Percentiles rank a stretch among this genome's conserved stretches.
phyloP scores from a whole-genome alignment of 2,329 filamentous ascomycete genomes.

The Periconia sp. region DNA sequence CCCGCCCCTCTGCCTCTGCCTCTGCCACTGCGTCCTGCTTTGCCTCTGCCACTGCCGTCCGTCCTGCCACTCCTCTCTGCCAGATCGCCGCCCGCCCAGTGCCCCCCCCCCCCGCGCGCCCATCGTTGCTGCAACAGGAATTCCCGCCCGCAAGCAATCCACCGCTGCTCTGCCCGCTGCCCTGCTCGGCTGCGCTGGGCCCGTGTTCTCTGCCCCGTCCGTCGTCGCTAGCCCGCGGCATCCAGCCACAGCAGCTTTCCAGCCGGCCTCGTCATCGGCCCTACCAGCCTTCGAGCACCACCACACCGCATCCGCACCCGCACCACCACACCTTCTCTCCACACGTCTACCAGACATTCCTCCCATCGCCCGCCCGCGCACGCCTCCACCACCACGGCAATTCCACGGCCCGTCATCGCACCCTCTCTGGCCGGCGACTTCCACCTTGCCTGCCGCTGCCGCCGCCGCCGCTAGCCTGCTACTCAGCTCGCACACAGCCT shows the following conservation, averaged over 20 bases:
- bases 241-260: constrained; percentile 22
- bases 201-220: background rate
- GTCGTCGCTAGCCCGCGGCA: constrained; percentile 12
- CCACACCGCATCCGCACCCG: background rate
- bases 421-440: background rate
- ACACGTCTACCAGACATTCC: too few species aligned
- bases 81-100: background rate
- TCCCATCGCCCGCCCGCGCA: too few species aligned
- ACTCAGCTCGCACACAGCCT: constrained; percentile 21
- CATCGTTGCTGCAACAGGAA: background rate
- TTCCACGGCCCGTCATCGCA: too few species aligned
- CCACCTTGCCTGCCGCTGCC: constrained; percentile 8
- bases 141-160: background rate
- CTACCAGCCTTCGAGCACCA: constrained; percentile 10
- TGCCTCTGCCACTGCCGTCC: background rate
- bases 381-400: too few species aligned
- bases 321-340: constrained; percentile 1
- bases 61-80: background rate
- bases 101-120: background rate
- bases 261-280: constrained; percentile 29
- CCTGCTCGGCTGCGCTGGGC: constrained; percentile 1
- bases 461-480: constrained; percentile 11
- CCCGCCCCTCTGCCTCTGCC: background rate
- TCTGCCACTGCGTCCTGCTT: background rate
- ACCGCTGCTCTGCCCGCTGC: background rate